These are phyloP conservation scores for Nepenthes mirabilis DNA, from an alignment of 148 eudicot genomes.

Conservation along the genomic window DNA sequence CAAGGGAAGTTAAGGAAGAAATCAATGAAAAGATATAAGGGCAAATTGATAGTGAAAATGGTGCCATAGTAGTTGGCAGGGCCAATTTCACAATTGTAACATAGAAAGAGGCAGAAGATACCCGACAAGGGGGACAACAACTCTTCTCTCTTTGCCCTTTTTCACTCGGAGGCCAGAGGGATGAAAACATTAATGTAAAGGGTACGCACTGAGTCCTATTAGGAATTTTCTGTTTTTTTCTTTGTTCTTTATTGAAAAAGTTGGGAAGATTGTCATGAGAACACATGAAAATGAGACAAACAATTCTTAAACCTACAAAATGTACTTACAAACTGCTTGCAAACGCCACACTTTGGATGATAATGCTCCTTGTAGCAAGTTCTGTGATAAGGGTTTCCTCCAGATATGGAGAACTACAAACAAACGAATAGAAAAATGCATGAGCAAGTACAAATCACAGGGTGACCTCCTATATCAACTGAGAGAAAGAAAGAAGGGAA, in stretches of 20 bases:
- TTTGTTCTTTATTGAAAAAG: neutral
- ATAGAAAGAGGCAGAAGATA: too few species aligned
- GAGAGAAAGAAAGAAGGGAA: neutral
- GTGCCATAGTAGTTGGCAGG: too few species aligned
- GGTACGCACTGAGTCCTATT: too few species aligned
- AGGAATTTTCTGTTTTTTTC: neutral
- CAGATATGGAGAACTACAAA: slow-evolving; percentile 64
- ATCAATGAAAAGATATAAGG: too few species aligned
- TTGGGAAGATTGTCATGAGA: neutral
- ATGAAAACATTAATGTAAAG: too few species aligned
- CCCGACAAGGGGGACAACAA: too few species aligned
- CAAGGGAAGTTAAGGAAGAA: too few species aligned
- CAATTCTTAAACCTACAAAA: neutral
- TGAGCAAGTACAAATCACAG: neutral
- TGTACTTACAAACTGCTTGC: slow-evolving; percentile 67
- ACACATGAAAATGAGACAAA: neutral
- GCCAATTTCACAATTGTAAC: too few species aligned
- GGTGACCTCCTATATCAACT: neutral
- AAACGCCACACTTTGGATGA: slow-evolving; percentile 79
- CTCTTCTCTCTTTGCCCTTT: too few species aligned
- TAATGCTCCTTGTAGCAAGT: slow-evolving; percentile 76
- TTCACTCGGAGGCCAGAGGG: too few species aligned
- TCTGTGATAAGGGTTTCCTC: slow-evolving; percentile 65
- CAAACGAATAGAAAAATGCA: slow-evolving; percentile 4
- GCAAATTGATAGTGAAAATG: too few species aligned